These are phyloP conservation scores for Lepidopterella palustris DNA, from an alignment of 495 filamentous ascomycete species.

Conservation along the genomic window DNA sequence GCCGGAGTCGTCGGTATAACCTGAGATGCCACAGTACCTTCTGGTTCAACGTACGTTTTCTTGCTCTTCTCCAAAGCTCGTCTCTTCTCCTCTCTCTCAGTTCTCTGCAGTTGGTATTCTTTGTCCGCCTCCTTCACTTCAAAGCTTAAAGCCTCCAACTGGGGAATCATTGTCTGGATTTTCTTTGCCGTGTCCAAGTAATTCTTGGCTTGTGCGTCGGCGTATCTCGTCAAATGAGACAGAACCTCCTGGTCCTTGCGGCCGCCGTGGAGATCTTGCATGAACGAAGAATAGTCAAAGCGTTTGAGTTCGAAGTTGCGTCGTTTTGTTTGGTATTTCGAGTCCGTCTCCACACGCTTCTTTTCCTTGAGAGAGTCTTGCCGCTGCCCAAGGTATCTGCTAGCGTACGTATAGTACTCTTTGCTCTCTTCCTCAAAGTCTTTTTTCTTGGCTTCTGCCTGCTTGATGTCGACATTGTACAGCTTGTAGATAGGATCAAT, in stretches of 20 bases:
- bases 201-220: constrained; percentile 78
- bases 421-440: constrained; percentile 98
- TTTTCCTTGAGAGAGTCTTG: constrained; percentile 96
- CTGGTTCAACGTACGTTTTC: constrained; percentile 73
- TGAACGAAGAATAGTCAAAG: constrained; percentile 98
- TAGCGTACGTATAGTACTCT: constrained; percentile 93
- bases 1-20: constrained; percentile 8
- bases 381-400: constrained; percentile 87
- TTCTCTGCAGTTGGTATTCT: constrained; percentile 87
- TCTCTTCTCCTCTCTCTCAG: constrained; percentile 89
- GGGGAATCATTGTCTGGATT: constrained; percentile 79
- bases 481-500: constrained; percentile 89
- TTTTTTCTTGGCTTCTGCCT: constrained; percentile 92
- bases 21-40: constrained; percentile 29
- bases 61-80: constrained; percentile 83
- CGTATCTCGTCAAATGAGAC: constrained; percentile 91
- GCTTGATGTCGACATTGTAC: constrained; percentile 94
- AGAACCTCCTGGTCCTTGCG: constrained; percentile 97
- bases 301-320: constrained; percentile 93
- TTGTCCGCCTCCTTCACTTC: constrained; percentile 91
- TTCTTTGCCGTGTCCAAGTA: constrained; percentile 79
- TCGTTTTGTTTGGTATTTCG: constrained; percentile 91
- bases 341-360: constrained; percentile 87
- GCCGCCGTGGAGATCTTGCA: constrained; percentile 96
- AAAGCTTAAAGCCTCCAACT: constrained; percentile 81